phyloP scores from a whole-genome alignment of 352 stramenopile species.

The Bremia lactucae region DNA sequence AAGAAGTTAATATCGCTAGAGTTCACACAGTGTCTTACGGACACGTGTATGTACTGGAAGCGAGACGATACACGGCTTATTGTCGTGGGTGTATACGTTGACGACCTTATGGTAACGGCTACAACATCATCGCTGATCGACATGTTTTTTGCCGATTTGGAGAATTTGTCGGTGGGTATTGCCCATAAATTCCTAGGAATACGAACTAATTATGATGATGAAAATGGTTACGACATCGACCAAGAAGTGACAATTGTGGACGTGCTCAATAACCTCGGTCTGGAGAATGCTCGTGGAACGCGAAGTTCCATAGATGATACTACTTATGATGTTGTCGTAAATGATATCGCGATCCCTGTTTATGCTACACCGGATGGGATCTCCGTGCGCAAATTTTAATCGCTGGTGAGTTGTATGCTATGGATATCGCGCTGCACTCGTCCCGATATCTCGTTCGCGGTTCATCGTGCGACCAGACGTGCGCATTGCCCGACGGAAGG shows the following conservation, averaged over 20 bases:
- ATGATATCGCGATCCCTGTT: too few species aligned
- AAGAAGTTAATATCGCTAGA: constrained; percentile 6
- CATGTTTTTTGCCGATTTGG: not conserved
- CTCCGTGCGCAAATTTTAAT: not conserved
- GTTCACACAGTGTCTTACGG: constrained; percentile 8
- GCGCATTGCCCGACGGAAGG: not conserved
- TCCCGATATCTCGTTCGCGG: too few species aligned
- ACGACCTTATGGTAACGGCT: constrained; percentile 18
- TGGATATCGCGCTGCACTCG: too few species aligned
- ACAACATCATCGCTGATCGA: not conserved
- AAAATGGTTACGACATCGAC: constrained; percentile 6
- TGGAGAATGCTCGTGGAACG: constrained; percentile 8
- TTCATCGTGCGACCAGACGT: too few species aligned
- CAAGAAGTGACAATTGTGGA: constrained; percentile 10
- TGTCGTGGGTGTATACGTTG: constrained; percentile 16
- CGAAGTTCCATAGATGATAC: constrained; percentile 1
- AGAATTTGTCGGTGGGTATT: constrained; percentile 6
- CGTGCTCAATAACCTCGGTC: constrained; percentile 2
- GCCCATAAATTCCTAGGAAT: constrained; percentile 24
- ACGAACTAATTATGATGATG: constrained; percentile 1
- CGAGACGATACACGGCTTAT: not conserved
- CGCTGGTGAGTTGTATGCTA: not conserved
- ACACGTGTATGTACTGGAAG: constrained; percentile 23
- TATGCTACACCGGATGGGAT: too few species aligned
- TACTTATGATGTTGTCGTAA: too few species aligned